These are phyloP conservation scores for Thermoascus crustaceus DNA, from an alignment of 2,329 filamentous ascomycete species.

Conservation along the genomic window DNA sequence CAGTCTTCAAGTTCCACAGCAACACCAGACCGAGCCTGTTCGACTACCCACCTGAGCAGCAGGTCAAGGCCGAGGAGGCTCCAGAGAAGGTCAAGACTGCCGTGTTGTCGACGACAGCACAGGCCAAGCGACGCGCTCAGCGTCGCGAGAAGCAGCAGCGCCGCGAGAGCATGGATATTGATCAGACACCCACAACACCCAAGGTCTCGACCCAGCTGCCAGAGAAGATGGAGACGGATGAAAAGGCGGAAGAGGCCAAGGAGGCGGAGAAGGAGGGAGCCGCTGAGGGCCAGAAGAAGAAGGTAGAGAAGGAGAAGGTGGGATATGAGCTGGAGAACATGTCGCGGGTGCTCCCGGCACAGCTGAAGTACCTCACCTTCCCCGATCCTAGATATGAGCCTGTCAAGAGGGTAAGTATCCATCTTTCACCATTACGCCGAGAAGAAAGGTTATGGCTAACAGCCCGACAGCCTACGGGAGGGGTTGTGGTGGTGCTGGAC, in stretches of 20 bases:
- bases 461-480: slow-evolving; percentile 67
- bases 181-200: slow-evolving; percentile 66
- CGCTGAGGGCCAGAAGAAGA: slow-evolving; percentile 66
- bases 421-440: slow-evolving; percentile 2
- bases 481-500: slow-evolving; percentile 84
- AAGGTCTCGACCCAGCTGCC: slow-evolving; percentile 52
- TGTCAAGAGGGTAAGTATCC: slow-evolving; percentile 67
- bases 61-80: slow-evolving; percentile 88
- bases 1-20: slow-evolving; percentile 91
- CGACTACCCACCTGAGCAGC: slow-evolving; percentile 94
- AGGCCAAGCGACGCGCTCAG: slow-evolving; percentile 89
- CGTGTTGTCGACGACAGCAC: slow-evolving; percentile 90
- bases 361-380: slow-evolving; percentile 95
- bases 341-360: slow-evolving; percentile 82
- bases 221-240: slow-evolving; percentile 78
- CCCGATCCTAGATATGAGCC: slow-evolving; percentile 84
- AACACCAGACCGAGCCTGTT: slow-evolving; percentile 91
- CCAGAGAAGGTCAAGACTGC: slow-evolving; percentile 92
- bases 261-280: slow-evolving; percentile 56
- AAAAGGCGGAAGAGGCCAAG: slow-evolving; percentile 55
- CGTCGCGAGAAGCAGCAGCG: slow-evolving; percentile 87
- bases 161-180: slow-evolving; percentile 91
- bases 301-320: slow-evolving; percentile 89
- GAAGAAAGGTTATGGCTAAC: slow-evolving; percentile 33
- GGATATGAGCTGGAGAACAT: slow-evolving; percentile 96